These are phyloP conservation scores for Centaurea solstitialis DNA, from an alignment of 129 eudicot genomes.

Conservation along the genomic window DNA sequence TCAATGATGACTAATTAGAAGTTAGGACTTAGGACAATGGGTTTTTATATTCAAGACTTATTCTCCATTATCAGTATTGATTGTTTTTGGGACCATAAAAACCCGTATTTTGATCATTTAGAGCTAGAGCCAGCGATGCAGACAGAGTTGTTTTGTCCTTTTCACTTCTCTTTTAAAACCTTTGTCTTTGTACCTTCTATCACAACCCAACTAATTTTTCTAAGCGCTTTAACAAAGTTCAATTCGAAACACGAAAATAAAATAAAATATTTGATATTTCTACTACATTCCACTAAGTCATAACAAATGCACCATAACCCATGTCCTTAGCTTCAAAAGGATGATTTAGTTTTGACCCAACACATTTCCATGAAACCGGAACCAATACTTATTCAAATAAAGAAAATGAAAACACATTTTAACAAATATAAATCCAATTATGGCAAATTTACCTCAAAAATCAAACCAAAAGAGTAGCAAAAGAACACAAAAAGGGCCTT, in stretches of 20 bases:
- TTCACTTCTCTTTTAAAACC: not conserved
- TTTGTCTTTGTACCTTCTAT: not conserved
- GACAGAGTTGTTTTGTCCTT: not conserved
- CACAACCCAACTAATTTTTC: not conserved
- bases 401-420: not conserved
- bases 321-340: not conserved
- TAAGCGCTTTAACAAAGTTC: not conserved
- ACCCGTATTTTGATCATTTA: not conserved
- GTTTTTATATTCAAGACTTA: not conserved
- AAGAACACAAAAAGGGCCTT: constrained; percentile 12
- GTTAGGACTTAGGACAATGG: not conserved
- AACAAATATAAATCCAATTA: not conserved
- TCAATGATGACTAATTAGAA: not conserved
- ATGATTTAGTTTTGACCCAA: not conserved
- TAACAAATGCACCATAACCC: not conserved
- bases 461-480: not conserved
- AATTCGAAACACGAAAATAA: not conserved
- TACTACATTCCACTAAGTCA: not conserved
- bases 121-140: not conserved
- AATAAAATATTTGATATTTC: not conserved
- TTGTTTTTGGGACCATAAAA: not conserved
- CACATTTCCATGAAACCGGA: not conserved
- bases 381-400: not conserved
- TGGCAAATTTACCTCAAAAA: constrained; percentile 5
- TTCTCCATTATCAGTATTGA: not conserved